A percentile compares a stretch with the other conserved stretches of the same genome.
Conservation (phyloP, 1,139 yeast species). For the Meyerozyma elateridarum region DNA sequence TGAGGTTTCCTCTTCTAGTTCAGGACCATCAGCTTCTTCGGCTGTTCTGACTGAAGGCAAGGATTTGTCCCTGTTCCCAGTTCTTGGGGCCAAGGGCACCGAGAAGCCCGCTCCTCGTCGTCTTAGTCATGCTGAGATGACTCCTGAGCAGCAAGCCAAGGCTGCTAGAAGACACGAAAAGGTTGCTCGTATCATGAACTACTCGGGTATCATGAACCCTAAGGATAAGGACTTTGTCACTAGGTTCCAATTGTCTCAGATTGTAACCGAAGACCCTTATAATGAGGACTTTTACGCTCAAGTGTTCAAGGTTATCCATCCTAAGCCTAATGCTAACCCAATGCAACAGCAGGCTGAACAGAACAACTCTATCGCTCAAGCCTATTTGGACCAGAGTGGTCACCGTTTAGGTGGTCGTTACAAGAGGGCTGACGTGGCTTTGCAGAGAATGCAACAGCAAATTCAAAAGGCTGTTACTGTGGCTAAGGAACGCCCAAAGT, state of each 20-base stretch:
- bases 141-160: slow-evolving; percentile 49
- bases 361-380: slow-evolving; percentile 77
- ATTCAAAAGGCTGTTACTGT: slow-evolving; percentile 95
- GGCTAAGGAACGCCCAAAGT: slow-evolving; percentile 85
- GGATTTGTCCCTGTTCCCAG: slow-evolving; percentile 46
- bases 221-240: slow-evolving; percentile 95
- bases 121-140: slow-evolving; percentile 13
- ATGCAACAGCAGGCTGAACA: slow-evolving; percentile 39
- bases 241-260: slow-evolving; percentile 88
- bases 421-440: slow-evolving; percentile 88
- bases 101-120: slow-evolving; percentile 6
- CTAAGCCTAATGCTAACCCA: slow-evolving; percentile 45
- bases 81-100: slow-evolving; percentile 42
- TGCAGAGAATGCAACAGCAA: slow-evolving; percentile 97
- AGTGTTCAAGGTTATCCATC: slow-evolving; percentile 81
- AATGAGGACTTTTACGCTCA: slow-evolving; percentile 96
- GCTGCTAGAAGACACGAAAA: slow-evolving; percentile 71
- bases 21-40: not conserved
- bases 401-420: slow-evolving; percentile 85
- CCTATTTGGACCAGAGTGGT: slow-evolving; percentile 91
- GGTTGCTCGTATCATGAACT: slow-evolving; percentile 72
- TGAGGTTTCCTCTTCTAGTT: not conserved
- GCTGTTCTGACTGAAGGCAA: slow-evolving; percentile 8
- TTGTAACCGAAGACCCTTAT: slow-evolving; percentile 95
- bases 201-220: slow-evolving; percentile 94